A percentile compares a stretch with the other conserved stretches of the same genome.
phyloP scores from a whole-genome alignment of 805 yeast genomes.

The Alloascoidea hylecoeti region DNA sequence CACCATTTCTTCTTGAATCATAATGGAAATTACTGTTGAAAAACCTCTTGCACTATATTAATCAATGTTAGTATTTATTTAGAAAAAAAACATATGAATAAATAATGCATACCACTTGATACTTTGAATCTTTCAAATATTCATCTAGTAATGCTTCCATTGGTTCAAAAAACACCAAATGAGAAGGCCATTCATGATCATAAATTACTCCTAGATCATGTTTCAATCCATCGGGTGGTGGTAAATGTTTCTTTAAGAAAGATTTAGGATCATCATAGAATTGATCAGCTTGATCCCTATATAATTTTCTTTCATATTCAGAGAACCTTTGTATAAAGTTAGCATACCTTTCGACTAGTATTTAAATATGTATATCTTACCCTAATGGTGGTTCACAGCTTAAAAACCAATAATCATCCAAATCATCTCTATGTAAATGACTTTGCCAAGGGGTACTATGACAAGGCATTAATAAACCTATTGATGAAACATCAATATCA shows the following conservation, averaged over 20 bases:
- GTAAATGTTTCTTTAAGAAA: conserved; percentile 45
- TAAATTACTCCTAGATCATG: conserved; percentile 14
- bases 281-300: conserved; percentile 78
- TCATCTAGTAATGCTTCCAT: conserved; percentile 30
- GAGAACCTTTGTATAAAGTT: conserved; percentile 11
- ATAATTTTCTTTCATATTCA: conserved; percentile 22
- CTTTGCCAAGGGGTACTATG: conserved; percentile 97
- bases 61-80: conserved; percentile 7
- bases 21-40: conserved; percentile 80
- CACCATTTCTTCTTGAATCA: conserved; percentile 72
- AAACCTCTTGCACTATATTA: conserved; percentile 29
- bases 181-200: conserved; percentile 52
- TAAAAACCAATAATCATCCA: conserved; percentile 52
- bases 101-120: conserved; percentile 17
- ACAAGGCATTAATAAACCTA: conserved; percentile 89
- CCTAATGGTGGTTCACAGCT: conserved; percentile 87
- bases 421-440: conserved; percentile 47
- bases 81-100: background rate
- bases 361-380: background rate
- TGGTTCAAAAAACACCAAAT: conserved; percentile 58
- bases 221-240: conserved; percentile 17
- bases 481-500: conserved; percentile 24
- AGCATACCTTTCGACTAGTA: background rate
- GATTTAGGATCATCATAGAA: conserved; percentile 53
- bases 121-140: conserved; percentile 25